Base-by-base conservation (phyloP, 495 filamentous ascomycete genomes). In the Hypoxylon crocopeplum region DNA sequence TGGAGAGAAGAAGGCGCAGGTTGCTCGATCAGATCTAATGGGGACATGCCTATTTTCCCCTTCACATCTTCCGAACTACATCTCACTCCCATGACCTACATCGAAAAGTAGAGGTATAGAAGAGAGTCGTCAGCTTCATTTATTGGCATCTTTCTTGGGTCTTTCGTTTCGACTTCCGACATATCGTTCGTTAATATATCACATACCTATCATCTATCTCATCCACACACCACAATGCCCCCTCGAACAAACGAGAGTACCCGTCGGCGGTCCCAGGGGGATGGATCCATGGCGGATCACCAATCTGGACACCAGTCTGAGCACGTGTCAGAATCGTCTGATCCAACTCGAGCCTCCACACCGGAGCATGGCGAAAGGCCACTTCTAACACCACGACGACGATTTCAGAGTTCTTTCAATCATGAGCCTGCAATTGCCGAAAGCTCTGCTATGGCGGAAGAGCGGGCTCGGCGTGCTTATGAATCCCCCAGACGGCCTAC, bases 1-100 rank as follows among this genome's bases (percentile, higher is more conserved):
- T 98, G 22, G 93, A 98, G 66, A 82, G 92, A 74, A 85, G 92
- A 73, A 86, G 88, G 67, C 80, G 86, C 72, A 87, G 85, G 64
- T 76, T 98, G 47, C 72, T 98, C 68, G 91, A 96, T 40, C 75
- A 79, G 56, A 67, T 71, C 21, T 49, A 69, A 58, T 65, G 61
- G 33, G 11, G 6, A n/a, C 24, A 10, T 44, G 7, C 22, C 29
- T 5, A 19, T 47, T 53, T 53, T 38, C 51, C 12, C 34, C 22
- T 21, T 47, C 21, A 24, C 29, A 16, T 44, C 27, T 7, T 24
- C 16, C 13, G 0, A 16, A 42, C 17, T 36, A 30, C 37, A 25
- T 36, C 49, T 51, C 51, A 13, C n/a, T 1, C 19, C 22, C 32
- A 17, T 2, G 12, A 10, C 10, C 19, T 11, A n/a, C 1, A 15